Evolutionary conservation across 148 eudicot genomes (phyloP), one percentile per base, ranked within the genome.

Genomic region (Chenopodium berlandieri): DNA sequence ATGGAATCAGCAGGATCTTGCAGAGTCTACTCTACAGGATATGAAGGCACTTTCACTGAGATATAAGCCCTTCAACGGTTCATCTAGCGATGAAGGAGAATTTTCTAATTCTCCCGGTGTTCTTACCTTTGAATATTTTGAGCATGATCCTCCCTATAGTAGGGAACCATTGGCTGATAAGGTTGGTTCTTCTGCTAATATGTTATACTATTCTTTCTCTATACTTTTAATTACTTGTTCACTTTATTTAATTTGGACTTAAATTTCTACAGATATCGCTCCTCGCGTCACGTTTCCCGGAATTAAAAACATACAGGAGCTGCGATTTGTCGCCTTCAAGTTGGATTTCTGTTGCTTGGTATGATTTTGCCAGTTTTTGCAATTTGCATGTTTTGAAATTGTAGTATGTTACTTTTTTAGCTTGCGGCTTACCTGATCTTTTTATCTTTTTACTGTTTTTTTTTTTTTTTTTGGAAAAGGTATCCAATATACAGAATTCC

Each of bases 271-370:
- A 96, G 98, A 93, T 95, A 75, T 86, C 89, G 44, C 62, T 82
- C 27, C 96, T 95, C 68, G 92, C 96, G 40, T 84, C 93, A 58
- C 84, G 75, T 40, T 92, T 83, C 78, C 91, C 96, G 52, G 89
- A 83, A 78, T 88, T 95, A 72, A 92, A 80, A 80, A 91, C 94
- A 22, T 91, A 80, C 31, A 83, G 88, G 81, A 96, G 99, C 86
- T 94, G 93, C 82, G 98, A 95, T 81, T 81, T 96, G 79, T 88
- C 92, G 19, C 80, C 89, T 44, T 86, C 95, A 54, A 96, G 99
- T 84, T 96, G 99, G 99, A 75, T 96, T 70, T 96, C 99, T 82
- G 93, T 96, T 75, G 98, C 99, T 52, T 96, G 99, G 99, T 96
- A 92, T 76, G 90, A n/a, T 25, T 74, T 81, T 77, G 32, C 14